Conservation (phyloP, 345 rosid genomes). For the Eucalyptus shirleyi region DNA sequence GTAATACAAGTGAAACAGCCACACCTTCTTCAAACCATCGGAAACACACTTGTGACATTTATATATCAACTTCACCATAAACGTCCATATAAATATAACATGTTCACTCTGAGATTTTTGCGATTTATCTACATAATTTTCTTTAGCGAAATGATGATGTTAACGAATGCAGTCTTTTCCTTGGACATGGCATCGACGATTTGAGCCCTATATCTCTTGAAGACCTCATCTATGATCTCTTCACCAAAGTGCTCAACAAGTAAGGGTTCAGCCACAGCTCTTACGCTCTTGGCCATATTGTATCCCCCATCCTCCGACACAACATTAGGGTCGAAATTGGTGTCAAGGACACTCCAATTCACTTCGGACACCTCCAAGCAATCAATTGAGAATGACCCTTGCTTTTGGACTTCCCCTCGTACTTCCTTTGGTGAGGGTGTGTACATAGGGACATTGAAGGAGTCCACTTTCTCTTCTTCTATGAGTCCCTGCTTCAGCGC, state of each 20-base stretch:
- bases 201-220: not conserved
- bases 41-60: not conserved
- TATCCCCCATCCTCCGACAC: constrained; percentile 6
- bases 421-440: constrained; percentile 39
- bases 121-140: not conserved
- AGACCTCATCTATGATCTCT: constrained; percentile 10
- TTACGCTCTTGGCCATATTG: constrained; percentile 22
- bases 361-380: constrained; percentile 18
- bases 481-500: constrained; percentile 14
- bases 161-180: not conserved
- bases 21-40: not conserved
- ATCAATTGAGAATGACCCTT: constrained; percentile 28
- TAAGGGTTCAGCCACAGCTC: constrained; percentile 54
- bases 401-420: constrained; percentile 8
- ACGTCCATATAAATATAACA: not conserved
- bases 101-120: not conserved
- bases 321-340: not conserved
- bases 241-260: constrained; percentile 36
- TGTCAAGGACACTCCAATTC: constrained; percentile 9
- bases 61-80: not conserved
- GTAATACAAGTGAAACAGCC: not conserved
- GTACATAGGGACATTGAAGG: constrained; percentile 41
- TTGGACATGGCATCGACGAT: not conserved
- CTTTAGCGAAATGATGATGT: not conserved
- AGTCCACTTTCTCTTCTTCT: constrained; percentile 17